Percentiles rank a stretch among this genome's conserved stretches.
phyloP scores from a whole-genome alignment of 2,329 filamentous ascomycete genomes.

The Colletotrichum sp. region DNA sequence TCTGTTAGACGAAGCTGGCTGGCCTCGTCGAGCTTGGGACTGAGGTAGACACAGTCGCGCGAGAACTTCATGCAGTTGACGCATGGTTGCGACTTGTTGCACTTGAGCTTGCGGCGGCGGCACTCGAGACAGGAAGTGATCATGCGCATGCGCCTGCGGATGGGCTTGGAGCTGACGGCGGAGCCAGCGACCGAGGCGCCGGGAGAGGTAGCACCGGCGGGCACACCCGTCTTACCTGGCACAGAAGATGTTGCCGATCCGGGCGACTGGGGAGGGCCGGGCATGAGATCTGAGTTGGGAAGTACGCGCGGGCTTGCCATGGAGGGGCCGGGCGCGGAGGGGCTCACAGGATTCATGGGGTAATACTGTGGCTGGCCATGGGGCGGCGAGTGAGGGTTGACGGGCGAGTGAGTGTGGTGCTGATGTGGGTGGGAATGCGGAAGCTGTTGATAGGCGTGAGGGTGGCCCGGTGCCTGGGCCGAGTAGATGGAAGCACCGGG shows the following conservation, averaged over 20 bases:
- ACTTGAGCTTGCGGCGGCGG: constrained; percentile 78
- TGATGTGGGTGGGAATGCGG: constrained; percentile 1
- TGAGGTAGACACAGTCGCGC: constrained; percentile 67
- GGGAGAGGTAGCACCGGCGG: background rate
- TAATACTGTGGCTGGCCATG: constrained; percentile 21
- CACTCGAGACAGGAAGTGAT: constrained; percentile 75
- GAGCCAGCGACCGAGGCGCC: background rate
- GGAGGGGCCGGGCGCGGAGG: background rate
- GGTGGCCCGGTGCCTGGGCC: constrained; percentile 3
- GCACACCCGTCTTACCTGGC: background rate
- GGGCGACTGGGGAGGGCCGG: constrained; percentile 8
- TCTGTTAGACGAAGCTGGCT: constrained; percentile 74
- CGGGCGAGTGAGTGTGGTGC: constrained; percentile 8
- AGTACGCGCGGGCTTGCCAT: constrained; percentile 16
- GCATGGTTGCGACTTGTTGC: constrained; percentile 76
- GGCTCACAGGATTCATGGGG: constrained; percentile 13
- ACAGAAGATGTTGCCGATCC: constrained; percentile 8
- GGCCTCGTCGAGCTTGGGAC: constrained; percentile 70
- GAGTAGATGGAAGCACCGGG: constrained; percentile 8
- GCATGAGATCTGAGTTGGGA: constrained; percentile 14
- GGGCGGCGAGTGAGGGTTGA: constrained; percentile 2
- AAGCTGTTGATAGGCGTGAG: background rate
- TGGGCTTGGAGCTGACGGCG: constrained; percentile 38
- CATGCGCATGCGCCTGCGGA: constrained; percentile 67
- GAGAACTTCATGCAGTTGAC: constrained; percentile 65